A percentile compares a stretch with the other conserved stretches of the same genome.
phyloP scores from a whole-genome alignment of 352 stramenopile genomes.

The Phytophthora pistaciae region DNA sequence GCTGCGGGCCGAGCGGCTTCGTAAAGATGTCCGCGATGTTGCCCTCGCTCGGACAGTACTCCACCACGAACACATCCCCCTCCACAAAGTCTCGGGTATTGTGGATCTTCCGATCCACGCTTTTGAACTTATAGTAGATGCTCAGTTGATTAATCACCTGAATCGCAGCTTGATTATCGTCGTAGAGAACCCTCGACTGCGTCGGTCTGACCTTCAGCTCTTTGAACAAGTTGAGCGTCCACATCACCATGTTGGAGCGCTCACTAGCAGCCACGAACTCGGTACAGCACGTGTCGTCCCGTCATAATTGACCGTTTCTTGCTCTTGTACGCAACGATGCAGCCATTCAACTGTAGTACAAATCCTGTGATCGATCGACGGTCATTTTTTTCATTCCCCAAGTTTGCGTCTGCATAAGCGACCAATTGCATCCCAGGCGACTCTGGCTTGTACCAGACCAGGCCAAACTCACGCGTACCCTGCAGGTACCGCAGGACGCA shows the following conservation, averaged over 20 bases:
- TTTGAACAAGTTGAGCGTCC: conserved; percentile 16
- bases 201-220: conserved; percentile 4
- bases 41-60: too few species aligned
- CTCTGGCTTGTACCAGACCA: conserved; percentile 6
- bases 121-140: conserved; percentile 7
- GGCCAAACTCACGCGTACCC: conserved; percentile 9
- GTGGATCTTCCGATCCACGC: conserved; percentile 16
- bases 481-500: conserved; percentile 17
- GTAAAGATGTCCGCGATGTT: too few species aligned
- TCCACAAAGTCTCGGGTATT: conserved; percentile 16
- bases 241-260: conserved; percentile 15
- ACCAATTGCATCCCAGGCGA: not conserved
- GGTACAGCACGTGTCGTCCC: conserved; percentile 11
- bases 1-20: too few species aligned
- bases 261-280: conserved; percentile 18
- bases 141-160: conserved; percentile 10
- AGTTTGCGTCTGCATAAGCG: conserved; percentile 11
- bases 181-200: not conserved
- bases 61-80: conserved; percentile 3
- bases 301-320: conserved; percentile 8
- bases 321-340: conserved; percentile 12
- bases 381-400: conserved; percentile 21
- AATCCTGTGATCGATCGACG: conserved; percentile 17
- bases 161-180: conserved; percentile 14
- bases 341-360: conserved; percentile 19